phyloP scores from a whole-genome alignment of 2,329 filamentous ascomycete genomes.

The Anisogramma anomala region DNA sequence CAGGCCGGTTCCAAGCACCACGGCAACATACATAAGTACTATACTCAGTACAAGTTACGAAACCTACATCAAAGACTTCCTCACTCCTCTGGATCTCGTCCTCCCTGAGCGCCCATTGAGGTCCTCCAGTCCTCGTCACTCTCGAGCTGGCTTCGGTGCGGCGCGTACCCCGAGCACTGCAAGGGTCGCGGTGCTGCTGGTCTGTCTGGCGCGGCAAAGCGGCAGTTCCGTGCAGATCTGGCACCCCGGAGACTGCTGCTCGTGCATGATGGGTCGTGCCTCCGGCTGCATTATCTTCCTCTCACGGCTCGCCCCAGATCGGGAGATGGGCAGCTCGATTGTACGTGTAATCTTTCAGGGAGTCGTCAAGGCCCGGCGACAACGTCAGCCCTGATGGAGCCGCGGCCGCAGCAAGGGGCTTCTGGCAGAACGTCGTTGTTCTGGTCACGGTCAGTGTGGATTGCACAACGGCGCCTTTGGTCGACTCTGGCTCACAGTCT shows the following conservation, averaged over 20 bases:
- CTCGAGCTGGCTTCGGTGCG: slow-evolving; percentile 37
- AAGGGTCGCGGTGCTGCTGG: no score
- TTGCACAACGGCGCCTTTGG: not conserved
- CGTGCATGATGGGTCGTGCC: no score
- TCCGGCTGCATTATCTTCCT: no score
- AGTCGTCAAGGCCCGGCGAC: not conserved
- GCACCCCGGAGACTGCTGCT: no score
- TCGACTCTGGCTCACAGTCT: not conserved
- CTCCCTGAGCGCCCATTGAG: slow-evolving; percentile 27
- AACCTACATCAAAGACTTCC: not conserved
- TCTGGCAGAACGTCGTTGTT: not conserved
- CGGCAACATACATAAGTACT: no score
- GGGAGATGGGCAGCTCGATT: not conserved
- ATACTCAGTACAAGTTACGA: no score
- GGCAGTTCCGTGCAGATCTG: no score
- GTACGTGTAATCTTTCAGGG: not conserved
- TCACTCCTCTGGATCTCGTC: slow-evolving; percentile 32
- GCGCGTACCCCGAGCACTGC: no score
- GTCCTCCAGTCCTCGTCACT: slow-evolving; percentile 35
- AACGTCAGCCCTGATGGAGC: not conserved
- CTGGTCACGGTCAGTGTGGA: not conserved
- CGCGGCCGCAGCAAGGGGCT: not conserved
- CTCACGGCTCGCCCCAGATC: no score
- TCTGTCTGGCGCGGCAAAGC: no score
- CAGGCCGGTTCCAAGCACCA: no score